Conservation (phyloP, 2,329 filamentous ascomycete genomes). For the Colletotrichum euphorbiae region DNA sequence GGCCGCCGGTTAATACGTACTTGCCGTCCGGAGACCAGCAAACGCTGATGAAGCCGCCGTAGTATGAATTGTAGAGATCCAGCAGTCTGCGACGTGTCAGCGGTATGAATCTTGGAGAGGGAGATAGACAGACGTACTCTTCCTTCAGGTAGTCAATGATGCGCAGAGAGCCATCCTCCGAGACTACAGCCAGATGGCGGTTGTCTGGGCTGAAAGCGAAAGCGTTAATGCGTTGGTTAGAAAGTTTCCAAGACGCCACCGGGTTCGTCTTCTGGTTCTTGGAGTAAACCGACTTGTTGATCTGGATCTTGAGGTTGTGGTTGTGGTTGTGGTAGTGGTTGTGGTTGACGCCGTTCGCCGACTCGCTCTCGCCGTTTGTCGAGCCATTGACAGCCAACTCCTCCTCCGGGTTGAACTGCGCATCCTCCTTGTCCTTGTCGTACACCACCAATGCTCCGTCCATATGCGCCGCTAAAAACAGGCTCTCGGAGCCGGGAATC, state of each 20-base stretch:
- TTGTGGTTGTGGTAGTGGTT: constrained; percentile 55
- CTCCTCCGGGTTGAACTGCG: constrained; percentile 79
- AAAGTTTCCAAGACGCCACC: constrained; percentile 91
- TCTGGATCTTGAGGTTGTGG: constrained; percentile 67
- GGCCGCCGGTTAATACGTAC: constrained; percentile 93
- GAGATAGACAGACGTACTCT: constrained; percentile 67
- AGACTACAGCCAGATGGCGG: constrained; percentile 87
- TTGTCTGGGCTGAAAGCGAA: constrained; percentile 94
- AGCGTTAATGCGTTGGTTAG: constrained; percentile 88
- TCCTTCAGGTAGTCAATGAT: constrained; percentile 94
- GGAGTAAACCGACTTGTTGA: constrained; percentile 93
- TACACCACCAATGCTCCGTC: constrained; percentile 94
- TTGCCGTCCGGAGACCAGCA: constrained; percentile 98
- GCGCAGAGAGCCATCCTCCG: constrained; percentile 89
- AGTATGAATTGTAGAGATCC: constrained; percentile 90
- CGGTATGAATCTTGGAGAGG: background rate
- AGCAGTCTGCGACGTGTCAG: constrained; percentile 69
- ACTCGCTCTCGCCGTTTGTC: constrained; percentile 49
- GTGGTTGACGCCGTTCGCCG: constrained; percentile 48
- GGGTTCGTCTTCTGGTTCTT: constrained; percentile 95
- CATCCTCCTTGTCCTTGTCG: constrained; percentile 96
- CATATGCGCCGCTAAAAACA: constrained; percentile 92
- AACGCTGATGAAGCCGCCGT: constrained; percentile 90
- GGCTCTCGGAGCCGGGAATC: constrained; percentile 92
- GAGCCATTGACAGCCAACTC: constrained; percentile 54